Conservation (phyloP, 2,329 filamentous ascomycete species). For the Nemania sp. region DNA sequence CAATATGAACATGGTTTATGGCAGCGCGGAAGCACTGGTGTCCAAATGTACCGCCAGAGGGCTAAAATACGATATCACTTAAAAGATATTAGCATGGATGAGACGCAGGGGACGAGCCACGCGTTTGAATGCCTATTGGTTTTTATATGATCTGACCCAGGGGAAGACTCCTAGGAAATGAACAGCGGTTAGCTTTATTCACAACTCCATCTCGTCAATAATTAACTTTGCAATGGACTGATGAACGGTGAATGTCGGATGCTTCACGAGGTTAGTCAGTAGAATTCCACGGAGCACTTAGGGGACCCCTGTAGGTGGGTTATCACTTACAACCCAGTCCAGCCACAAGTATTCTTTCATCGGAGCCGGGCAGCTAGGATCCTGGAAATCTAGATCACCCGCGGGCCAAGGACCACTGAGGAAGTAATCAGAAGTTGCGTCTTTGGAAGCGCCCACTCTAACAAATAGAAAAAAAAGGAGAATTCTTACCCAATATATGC, state of each 20-base stretch:
- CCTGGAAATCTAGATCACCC: slow-evolving; percentile 27
- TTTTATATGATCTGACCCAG: neutral
- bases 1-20: too few relatives aligned
- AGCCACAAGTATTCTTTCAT: slow-evolving; percentile 36
- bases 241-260: slow-evolving; percentile 33
- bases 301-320: neutral
- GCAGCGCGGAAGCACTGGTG: neutral
- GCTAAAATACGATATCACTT: neutral
- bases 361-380: slow-evolving; percentile 30
- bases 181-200: neutral
- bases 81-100: neutral
- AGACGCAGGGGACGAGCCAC: too few relatives aligned
- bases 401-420: slow-evolving; percentile 30
- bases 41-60: neutral
- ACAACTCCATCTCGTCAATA: slow-evolving; percentile 23
- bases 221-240: slow-evolving; percentile 26
- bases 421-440: slow-evolving; percentile 7
- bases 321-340: slow-evolving; percentile 30
- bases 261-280: slow-evolving; percentile 10
- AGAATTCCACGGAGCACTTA: neutral
- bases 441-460: neutral
- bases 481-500: slow-evolving; percentile 30
- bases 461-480: neutral
- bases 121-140: too few relatives aligned
- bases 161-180: neutral